Evolutionary conservation across 306 rosid genomes (phyloP).

Genomic region (Erythrophleum fordii): DNA sequence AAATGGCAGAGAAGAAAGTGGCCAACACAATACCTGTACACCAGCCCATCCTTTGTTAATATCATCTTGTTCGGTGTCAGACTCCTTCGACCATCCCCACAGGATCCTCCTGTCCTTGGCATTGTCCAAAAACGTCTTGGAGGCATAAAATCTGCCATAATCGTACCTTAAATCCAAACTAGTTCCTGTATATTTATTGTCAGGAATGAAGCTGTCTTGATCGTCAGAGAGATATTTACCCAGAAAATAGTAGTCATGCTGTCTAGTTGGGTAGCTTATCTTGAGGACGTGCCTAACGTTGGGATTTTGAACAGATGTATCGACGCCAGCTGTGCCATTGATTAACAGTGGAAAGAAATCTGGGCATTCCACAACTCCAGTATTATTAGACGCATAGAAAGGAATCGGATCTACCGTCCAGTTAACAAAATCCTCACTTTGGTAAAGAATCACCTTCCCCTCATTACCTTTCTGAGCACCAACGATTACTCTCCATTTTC

Average conservation of each 20-base stretch:
- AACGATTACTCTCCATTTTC: constrained; percentile 50
- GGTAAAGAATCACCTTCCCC: constrained; percentile 49
- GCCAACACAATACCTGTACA: no score
- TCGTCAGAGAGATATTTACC: constrained; percentile 52
- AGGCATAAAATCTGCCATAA: constrained; percentile 65
- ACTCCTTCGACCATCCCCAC: constrained; percentile 57
- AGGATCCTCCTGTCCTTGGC: constrained; percentile 57
- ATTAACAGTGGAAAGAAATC: constrained; percentile 59
- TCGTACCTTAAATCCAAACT: constrained; percentile 49
- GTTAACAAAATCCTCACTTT: constrained; percentile 52
- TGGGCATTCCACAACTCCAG: constrained; percentile 63
- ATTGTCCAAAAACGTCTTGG: constrained; percentile 59
- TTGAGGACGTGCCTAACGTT: constrained; percentile 55
- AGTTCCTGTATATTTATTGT: constrained; percentile 43
- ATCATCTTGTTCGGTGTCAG: constrained; percentile 49
- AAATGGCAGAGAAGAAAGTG: no score
- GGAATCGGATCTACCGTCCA: constrained; percentile 46
- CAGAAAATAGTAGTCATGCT: constrained; percentile 49
- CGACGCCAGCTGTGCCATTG: constrained; percentile 48
- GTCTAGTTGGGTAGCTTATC: constrained; percentile 43
- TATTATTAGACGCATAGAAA: constrained; percentile 37
- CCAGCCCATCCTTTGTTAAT: constrained; percentile 78
- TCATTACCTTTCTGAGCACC: constrained; percentile 49
- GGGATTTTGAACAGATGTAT: constrained; percentile 38
- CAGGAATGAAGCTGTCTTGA: constrained; percentile 43